Conservation (phyloP, 768 basidiomycete species). For the Mrakia blollopis region DNA sequence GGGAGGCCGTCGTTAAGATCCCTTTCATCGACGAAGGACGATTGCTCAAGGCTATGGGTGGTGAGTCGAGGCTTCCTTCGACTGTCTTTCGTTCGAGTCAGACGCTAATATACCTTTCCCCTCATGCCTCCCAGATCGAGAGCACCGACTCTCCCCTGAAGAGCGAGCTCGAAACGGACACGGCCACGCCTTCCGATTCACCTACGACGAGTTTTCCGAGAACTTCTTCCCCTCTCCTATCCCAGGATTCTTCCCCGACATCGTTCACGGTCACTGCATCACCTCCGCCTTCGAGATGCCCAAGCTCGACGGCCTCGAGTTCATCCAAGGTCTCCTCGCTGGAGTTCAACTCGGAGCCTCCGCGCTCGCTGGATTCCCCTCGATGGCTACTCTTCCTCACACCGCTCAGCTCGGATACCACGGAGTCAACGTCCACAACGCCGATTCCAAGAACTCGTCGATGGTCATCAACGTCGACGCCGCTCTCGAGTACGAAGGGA, state of each 20-base stretch:
- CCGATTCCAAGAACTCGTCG: slow-evolving; percentile 84
- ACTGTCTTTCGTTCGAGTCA: too few species aligned
- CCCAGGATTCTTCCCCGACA: slow-evolving; percentile 88
- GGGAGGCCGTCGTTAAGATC: slow-evolving; percentile 98
- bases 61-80: slow-evolving; percentile 52
- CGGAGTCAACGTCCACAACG: slow-evolving; percentile 86
- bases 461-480: slow-evolving; percentile 71
- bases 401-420: slow-evolving; percentile 72
- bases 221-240: slow-evolving; percentile 81
- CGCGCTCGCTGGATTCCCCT: slow-evolving; percentile 93
- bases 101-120: neutral
- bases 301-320: slow-evolving; percentile 72
- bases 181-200: slow-evolving; percentile 71
- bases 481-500: slow-evolving; percentile 48
- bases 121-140: slow-evolving; percentile 54
- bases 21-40: slow-evolving; percentile 87
- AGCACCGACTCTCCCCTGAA: slow-evolving; percentile 67
- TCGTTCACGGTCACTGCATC: slow-evolving; percentile 70
- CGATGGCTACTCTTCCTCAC: slow-evolving; percentile 80
- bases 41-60: slow-evolving; percentile 72
- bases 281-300: slow-evolving; percentile 85
- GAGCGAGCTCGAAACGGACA: slow-evolving; percentile 70
- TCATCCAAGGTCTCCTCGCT: slow-evolving; percentile 78
- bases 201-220: slow-evolving; percentile 59
- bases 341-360: slow-evolving; percentile 79